phyloP scores from a whole-genome alignment of 306 rosid species.

The Morella rubra region DNA sequence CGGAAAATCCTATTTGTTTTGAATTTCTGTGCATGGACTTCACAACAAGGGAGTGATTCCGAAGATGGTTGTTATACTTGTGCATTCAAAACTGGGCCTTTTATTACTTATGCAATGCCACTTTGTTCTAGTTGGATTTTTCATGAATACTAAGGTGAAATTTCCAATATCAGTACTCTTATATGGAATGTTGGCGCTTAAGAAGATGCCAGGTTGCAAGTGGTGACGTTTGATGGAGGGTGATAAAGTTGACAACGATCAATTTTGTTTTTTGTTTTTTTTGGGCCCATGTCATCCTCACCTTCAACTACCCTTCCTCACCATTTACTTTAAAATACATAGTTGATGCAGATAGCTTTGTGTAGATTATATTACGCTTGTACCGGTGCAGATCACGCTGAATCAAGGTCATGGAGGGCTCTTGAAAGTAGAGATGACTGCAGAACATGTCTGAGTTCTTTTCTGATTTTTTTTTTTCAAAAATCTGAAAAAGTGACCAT shows the following conservation, averaged over 20 bases:
- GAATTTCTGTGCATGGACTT: neutral
- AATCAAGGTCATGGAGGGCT: neutral
- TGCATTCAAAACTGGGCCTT: neutral
- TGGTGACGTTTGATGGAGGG: neutral
- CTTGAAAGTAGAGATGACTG: neutral
- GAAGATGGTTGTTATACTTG: neutral
- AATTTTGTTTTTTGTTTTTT: neutral
- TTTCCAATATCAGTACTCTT: neutral
- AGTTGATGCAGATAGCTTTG: neutral
- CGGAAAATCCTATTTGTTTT: neutral
- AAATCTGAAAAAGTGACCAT: neutral
- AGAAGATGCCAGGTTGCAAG: neutral
- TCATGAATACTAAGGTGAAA: neutral
- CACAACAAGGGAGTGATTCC: neutral
- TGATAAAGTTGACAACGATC: neutral
- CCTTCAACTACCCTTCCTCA: neutral
- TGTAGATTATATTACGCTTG: neutral
- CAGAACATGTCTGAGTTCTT: neutral
- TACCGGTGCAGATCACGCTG: neutral
- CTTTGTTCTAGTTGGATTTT: conserved; percentile 4
- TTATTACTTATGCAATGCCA: neutral
- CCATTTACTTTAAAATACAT: neutral
- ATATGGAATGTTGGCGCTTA: neutral
- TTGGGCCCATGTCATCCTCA: neutral
- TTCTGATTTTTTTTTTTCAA: neutral